Evolutionary conservation across 148 eudicot species (phyloP), one percentile per base, ranked within the genome.

Genomic region (Beta vulgaris): DNA sequence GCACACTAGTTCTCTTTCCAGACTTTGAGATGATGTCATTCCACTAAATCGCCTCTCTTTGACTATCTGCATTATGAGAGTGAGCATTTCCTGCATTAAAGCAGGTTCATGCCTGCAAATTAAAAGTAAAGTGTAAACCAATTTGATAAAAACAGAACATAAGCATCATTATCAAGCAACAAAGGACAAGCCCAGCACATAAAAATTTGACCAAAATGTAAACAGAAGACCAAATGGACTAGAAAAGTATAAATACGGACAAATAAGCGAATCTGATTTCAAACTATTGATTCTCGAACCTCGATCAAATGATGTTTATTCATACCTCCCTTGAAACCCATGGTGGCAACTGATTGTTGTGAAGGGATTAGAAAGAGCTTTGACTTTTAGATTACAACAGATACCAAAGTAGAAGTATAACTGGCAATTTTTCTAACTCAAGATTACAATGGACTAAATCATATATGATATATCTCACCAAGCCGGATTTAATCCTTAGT

Each of bases 11-110:
- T 96, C 99, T 58, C 99, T 87, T 81, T 89, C 88, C 84, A 96
- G 81, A 83, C 86, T 89, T 80, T 88, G 94, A 74, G 84, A 84
- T 36, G 80, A 77, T 19, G 88, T 82, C 61, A 87, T 76, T 74
- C 98, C 98, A 88, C 90, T 88, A 84, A 89, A 96, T 65, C 99
- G 87, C 75, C 99, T 87, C 79, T 92, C 99, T 82, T 92, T 89
- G 51, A 92, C 89, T 77, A 92, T 88, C 78, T 92, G 98, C 61
- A 96, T 91, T 43, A 92, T 83, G 19, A 96, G 82, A 58, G 89
- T 84, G 57, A 96, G 94, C 91, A 96, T 86, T 73, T 96, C 98
- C 55, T 91, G 90, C 81, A 96, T 84, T 58, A 96, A 81, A 65
- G 83, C 83, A 63, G 98, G 88, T 75, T 92, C 99, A 85, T 87